Conservation (phyloP, 2,329 filamentous ascomycete species). For the Colletotrichum chrysophilum region DNA sequence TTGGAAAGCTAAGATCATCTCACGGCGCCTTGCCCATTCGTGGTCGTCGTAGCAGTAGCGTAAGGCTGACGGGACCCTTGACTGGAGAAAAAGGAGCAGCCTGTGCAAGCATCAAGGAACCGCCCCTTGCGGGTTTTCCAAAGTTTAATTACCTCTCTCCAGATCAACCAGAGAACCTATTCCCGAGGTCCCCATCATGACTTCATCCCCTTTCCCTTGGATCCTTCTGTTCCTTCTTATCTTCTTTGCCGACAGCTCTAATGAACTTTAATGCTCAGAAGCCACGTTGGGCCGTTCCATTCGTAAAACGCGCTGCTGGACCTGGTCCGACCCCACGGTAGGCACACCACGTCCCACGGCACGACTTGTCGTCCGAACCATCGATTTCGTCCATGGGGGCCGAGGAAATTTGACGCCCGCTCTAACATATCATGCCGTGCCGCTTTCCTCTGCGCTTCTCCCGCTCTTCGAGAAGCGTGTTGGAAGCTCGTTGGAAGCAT, state of each 20-base stretch:
- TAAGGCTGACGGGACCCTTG: constrained; percentile 16
- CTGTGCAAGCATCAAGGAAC: not conserved
- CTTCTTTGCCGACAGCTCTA: not conserved
- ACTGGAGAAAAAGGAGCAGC: not conserved
- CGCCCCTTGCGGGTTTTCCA: not conserved
- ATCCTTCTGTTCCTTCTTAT: not conserved
- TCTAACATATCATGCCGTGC: not conserved
- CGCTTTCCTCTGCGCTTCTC: not conserved
- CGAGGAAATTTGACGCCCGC: not conserved
- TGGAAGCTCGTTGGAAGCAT: constrained; percentile 10
- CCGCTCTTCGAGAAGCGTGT: constrained; percentile 10
- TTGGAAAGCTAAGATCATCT: constrained; percentile 4
- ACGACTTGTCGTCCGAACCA: not conserved
- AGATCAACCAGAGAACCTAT: not conserved
- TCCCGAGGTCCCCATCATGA: not conserved
- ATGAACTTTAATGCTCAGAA: not conserved
- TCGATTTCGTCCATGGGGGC: not conserved
- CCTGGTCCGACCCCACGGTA: not conserved
- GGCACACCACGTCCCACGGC: not conserved
- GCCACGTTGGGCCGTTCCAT: not conserved
- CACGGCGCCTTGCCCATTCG: not conserved
- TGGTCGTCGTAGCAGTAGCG: constrained; percentile 6
- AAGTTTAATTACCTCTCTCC: constrained; percentile 3
- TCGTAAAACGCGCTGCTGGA: not conserved
- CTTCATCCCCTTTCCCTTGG: not conserved